A percentile compares a stretch with the other conserved stretches of the same genome.
Evolutionary conservation across 352 stramenopile species (phyloP).

Genomic region (Phytophthora sp.): DNA sequence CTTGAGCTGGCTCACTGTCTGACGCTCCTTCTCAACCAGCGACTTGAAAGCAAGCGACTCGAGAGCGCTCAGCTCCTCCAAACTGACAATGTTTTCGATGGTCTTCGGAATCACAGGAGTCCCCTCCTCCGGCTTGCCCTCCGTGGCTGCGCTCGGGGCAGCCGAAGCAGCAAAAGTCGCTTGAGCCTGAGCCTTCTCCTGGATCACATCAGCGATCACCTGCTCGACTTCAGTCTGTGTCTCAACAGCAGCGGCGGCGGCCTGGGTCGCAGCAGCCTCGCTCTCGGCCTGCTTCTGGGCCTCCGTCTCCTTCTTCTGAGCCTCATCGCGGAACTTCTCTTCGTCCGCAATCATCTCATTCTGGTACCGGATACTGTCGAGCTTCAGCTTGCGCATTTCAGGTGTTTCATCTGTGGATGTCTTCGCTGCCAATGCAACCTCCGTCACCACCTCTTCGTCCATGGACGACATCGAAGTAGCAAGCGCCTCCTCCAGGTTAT

Average conservation of each 20-base stretch:
- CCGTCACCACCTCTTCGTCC: constrained; percentile 88
- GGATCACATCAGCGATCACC: constrained; percentile 39
- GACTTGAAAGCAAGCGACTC: constrained; percentile 89
- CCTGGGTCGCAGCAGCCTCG: constrained; percentile 46
- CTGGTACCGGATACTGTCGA: constrained; percentile 95
- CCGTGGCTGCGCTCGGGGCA: constrained; percentile 1
- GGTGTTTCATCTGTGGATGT: constrained; percentile 64
- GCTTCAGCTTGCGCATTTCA: constrained; percentile 84
- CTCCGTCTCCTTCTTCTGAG: constrained; percentile 83
- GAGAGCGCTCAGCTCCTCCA: constrained; percentile 82
- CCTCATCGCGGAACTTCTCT: constrained; percentile 91
- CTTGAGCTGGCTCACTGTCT: constrained; percentile 85
- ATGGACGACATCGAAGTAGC: constrained; percentile 89
- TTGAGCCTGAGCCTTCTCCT: constrained; percentile 35
- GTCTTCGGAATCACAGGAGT: constrained; percentile 47
- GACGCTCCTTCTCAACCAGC: constrained; percentile 87
- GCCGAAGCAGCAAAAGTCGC: neutral
- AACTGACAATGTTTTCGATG: constrained; percentile 79
- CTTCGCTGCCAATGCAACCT: constrained; percentile 84
- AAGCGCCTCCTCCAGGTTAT: constrained; percentile 86
- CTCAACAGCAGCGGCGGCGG: constrained; percentile 19
- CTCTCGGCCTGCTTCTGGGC: constrained; percentile 79
- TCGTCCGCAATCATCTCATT: constrained; percentile 95
- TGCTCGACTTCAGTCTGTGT: constrained; percentile 40
- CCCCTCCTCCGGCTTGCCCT: constrained; percentile 26